Evolutionary conservation across 345 rosid genomes (phyloP).

Genomic region (Pelargonium nanum): DNA sequence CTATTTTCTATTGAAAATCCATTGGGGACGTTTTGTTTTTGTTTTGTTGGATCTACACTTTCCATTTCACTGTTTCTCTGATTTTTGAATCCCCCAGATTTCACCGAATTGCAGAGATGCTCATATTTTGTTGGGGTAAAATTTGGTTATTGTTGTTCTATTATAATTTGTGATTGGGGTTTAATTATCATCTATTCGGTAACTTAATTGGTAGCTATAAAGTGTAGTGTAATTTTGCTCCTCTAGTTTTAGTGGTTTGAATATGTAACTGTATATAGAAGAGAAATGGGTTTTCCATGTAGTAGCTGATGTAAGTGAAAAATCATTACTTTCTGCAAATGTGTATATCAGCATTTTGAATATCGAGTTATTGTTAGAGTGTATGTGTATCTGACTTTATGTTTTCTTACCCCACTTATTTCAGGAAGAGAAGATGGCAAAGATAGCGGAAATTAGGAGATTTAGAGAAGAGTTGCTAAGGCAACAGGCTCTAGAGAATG

Average conservation of each 20-base stretch:
- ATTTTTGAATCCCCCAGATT: no score
- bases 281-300: not conserved
- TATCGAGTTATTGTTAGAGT: not conserved
- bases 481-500: conserved; percentile 9
- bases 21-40: not conserved
- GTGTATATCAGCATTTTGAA: not conserved
- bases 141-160: not conserved
- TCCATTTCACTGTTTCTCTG: no score
- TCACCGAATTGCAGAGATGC: no score
- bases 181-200: no score
- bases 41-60: not conserved
- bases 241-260: not conserved
- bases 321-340: no score
- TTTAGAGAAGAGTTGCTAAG: conserved; percentile 13
- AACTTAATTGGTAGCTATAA: no score
- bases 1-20: not conserved
- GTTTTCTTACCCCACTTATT: not conserved
- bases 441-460: conserved; percentile 17
- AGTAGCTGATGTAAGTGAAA: no score
- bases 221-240: not conserved
- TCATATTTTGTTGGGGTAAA: not conserved
- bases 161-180: not conserved
- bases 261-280: not conserved
- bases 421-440: conserved; percentile 19
- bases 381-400: not conserved